Percentiles rank a stretch among this genome's conserved stretches.
Evolutionary conservation across 2,329 filamentous ascomycete species (phyloP).

Genomic region (Escovopsis sp.): DNA sequence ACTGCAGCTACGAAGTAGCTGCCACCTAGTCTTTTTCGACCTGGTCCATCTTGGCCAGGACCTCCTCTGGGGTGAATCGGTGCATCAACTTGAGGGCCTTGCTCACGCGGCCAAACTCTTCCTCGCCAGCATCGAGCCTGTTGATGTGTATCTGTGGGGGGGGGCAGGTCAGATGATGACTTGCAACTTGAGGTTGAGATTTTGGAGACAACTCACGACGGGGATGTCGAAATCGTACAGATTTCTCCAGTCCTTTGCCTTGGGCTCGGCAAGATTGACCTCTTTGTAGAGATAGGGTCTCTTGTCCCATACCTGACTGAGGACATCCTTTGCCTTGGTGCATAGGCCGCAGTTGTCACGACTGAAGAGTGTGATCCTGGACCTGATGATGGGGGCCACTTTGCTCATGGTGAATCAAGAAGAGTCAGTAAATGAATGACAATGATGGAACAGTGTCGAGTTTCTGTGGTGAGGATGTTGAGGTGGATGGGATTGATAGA

Average conservation of each 20-base stretch:
- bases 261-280: constrained; percentile 52
- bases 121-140: constrained; percentile 35
- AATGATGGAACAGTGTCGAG: no score
- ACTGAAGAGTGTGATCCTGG: constrained; percentile 62
- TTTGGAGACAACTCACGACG: constrained; percentile 39
- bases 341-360: constrained; percentile 60
- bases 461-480: no score
- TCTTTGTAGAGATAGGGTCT: constrained; percentile 56
- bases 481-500: no score
- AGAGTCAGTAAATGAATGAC: no score
- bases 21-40: constrained; percentile 22
- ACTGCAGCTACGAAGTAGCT: not conserved
- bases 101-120: constrained; percentile 38
- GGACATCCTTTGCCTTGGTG: constrained; percentile 48
- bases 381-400: constrained; percentile 16
- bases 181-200: not conserved
- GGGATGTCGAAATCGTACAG: constrained; percentile 73
- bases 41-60: constrained; percentile 54
- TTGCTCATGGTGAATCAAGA: no score
- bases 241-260: constrained; percentile 51
- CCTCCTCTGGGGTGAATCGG: constrained; percentile 52
- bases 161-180: not conserved
- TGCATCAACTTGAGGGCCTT: constrained; percentile 64
- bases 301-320: constrained; percentile 52
- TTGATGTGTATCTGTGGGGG: constrained; percentile 45